Evolutionary conservation across 495 filamentous ascomycete genomes (phyloP), one percentile per base, ranked within the genome.

Genomic region (Penicillium odoratum): DNA sequence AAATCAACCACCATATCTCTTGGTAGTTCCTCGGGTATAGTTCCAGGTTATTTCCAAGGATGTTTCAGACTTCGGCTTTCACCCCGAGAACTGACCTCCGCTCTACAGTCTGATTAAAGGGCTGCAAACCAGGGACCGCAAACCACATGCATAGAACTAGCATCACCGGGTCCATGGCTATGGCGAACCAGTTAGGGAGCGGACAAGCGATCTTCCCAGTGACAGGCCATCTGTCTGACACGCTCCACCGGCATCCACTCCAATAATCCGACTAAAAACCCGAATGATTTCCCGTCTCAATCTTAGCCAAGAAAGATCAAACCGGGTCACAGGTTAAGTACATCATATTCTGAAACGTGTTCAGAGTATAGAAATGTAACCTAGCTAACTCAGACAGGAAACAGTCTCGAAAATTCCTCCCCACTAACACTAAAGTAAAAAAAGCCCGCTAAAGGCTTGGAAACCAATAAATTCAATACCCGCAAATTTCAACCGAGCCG

Each of bases 211-310:
- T 53, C 51, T 53, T 15, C 43, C 36, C 28, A 53, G 36, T 42
- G 51, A 44, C 36, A 53, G 29, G 31, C 29, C 15, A 30, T 42
- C 36, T 42, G 38, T 42, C 49, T 51, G 49, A 42, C 36, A 42
- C 51, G 51, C 36, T 53, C 51, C 51, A 53, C 51, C 21, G 18
- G n/a, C n/a, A 48, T 48, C 46, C 46, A 48, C 46, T 31, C 21
- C 21, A 21, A 1, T 21, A 21, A 21, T 21, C 21, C 21, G 21
- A 21, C 21, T 21, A 21, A 21, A 46, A 48, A 0, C 4, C 46
- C 46, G 46, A 48, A 31, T 28, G 46, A 48, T 15, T 30, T 11
- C 6, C 46, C 46, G 3, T 48, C 21, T 21, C 21, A 21, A 21
- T 1, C 2, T 21, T 21, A 21, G 21, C 21, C 21, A 21, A 21